Conservation (phyloP, 257 asterid genomes). For the Cordia subcordata region DNA sequence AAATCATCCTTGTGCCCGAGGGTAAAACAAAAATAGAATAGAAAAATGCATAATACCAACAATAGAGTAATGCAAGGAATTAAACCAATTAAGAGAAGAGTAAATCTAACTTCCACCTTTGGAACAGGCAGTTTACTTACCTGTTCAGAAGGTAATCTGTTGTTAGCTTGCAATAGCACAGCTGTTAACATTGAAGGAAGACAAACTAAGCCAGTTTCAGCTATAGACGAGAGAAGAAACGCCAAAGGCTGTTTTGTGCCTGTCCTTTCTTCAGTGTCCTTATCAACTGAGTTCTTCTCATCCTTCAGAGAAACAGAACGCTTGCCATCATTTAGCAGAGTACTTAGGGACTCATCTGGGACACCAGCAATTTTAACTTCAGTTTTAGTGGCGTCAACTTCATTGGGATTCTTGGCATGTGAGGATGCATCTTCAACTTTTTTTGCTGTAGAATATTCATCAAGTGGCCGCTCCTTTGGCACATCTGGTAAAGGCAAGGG, state of each 20-base stretch:
- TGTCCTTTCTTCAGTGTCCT: constrained; percentile 31
- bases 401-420: constrained; percentile 26
- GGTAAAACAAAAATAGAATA: too few species aligned
- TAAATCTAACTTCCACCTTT: neutral
- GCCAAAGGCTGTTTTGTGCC: constrained; percentile 53
- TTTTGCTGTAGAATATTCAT: constrained; percentile 27
- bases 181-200: constrained; percentile 99
- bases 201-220: constrained; percentile 96
- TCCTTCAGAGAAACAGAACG: constrained; percentile 38
- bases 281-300: constrained; percentile 26
- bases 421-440: constrained; percentile 17
- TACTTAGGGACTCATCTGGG: constrained; percentile 25
- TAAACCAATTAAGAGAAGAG: neutral
- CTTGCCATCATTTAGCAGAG: constrained; percentile 33
- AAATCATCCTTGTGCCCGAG: too few species aligned
- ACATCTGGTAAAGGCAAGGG: constrained; percentile 35
- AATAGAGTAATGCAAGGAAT: neutral
- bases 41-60: too few species aligned
- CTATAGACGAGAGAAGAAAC: constrained; percentile 77
- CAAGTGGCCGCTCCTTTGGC: constrained; percentile 44
- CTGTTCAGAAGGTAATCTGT: constrained; percentile 81
- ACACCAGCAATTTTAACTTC: constrained; percentile 24
- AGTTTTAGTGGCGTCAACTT: constrained; percentile 24
- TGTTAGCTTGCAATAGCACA: constrained; percentile 89
- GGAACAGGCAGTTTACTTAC: constrained; percentile 25